Evolutionary conservation across 129 eudicot species (phyloP).

Genomic region (Artemisia tridentata): DNA sequence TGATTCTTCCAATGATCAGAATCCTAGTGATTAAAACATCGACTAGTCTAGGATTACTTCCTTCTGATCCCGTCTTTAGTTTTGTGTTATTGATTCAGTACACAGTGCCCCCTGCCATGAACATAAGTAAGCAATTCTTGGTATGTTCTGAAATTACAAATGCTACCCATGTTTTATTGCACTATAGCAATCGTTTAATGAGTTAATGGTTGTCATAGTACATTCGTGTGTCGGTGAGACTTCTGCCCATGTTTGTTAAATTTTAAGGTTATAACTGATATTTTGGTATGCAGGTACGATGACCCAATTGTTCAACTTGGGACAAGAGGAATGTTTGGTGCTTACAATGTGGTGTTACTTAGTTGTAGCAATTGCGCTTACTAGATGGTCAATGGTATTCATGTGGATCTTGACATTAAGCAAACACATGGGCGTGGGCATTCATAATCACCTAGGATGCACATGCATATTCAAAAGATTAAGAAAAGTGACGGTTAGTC

Average conservation of each 20-base stretch:
- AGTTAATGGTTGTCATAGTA: too few relatives aligned
- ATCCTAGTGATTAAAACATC: constrained; percentile 65
- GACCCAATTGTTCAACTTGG: constrained; percentile 56
- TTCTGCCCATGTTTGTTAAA: too few relatives aligned
- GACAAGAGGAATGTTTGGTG: constrained; percentile 68
- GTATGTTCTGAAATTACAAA: neutral
- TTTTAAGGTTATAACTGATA: too few relatives aligned
- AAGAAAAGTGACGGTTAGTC: too few relatives aligned
- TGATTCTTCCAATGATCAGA: constrained; percentile 63
- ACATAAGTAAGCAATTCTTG: constrained; percentile 46
- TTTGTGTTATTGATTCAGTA: constrained; percentile 81
- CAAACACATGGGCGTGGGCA: neutral
- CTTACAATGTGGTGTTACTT: constrained; percentile 67
- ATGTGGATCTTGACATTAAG: constrained; percentile 33
- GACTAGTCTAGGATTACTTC: constrained; percentile 53
- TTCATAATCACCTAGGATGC: neutral
- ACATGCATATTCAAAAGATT: too few relatives aligned
- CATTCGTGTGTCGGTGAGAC: too few relatives aligned
- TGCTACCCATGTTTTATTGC: too few relatives aligned
- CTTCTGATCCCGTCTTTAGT: constrained; percentile 68
- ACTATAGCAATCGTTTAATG: too few relatives aligned
- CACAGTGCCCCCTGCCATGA: constrained; percentile 86
- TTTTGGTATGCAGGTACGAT: constrained; percentile 46
- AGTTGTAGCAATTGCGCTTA: constrained; percentile 52
- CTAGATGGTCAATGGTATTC: constrained; percentile 37